Conservation (phyloP, 163 green algal genomes). For the Scenedesmus sp. region DNA sequence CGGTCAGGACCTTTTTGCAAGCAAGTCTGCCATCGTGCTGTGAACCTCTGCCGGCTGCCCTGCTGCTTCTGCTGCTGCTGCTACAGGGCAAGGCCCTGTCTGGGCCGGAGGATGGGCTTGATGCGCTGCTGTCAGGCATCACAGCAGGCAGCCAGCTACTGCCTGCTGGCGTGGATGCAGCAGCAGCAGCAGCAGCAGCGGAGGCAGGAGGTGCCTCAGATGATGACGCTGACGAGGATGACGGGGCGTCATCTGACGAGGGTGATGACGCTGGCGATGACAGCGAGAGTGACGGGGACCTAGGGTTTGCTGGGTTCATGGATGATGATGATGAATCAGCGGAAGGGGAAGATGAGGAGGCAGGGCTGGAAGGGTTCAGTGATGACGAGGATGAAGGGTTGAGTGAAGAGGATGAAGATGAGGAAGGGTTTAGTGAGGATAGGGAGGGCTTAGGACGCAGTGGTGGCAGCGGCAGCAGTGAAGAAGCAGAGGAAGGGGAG, state of each 20-base stretch:
- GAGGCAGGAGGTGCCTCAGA: neutral
- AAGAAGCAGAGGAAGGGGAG: neutral
- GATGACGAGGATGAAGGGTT: slow-evolving; percentile 3
- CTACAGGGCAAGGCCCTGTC: slow-evolving; percentile 46
- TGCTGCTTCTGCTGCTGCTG: neutral
- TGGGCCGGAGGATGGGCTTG: slow-evolving; percentile 66
- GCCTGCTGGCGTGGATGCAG: neutral
- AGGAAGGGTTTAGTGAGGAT: slow-evolving; percentile 21
- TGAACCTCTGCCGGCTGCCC: neutral
- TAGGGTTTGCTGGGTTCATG: slow-evolving; percentile 23
- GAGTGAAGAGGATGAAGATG: neutral
- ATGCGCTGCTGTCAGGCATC: slow-evolving; percentile 66
- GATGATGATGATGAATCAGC: neutral
- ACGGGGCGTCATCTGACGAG: neutral
- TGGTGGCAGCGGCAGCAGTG: neutral
- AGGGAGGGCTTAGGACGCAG: neutral
- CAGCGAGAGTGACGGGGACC: slow-evolving; percentile 11
- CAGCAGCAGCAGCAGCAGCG: slow-evolving; percentile 33
- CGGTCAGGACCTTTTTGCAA: no score
- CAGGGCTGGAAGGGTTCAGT: neutral
- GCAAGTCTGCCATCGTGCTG: no score
- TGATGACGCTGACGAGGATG: neutral
- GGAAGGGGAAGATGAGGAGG: slow-evolving; percentile 16
- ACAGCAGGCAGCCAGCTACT: slow-evolving; percentile 7
- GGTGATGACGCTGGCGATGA: slow-evolving; percentile 35